A percentile compares a stretch with the other conserved stretches of the same genome.
Evolutionary conservation across 176 grass and related monocot genomes (phyloP).

Genomic region (Carex kokanica): DNA sequence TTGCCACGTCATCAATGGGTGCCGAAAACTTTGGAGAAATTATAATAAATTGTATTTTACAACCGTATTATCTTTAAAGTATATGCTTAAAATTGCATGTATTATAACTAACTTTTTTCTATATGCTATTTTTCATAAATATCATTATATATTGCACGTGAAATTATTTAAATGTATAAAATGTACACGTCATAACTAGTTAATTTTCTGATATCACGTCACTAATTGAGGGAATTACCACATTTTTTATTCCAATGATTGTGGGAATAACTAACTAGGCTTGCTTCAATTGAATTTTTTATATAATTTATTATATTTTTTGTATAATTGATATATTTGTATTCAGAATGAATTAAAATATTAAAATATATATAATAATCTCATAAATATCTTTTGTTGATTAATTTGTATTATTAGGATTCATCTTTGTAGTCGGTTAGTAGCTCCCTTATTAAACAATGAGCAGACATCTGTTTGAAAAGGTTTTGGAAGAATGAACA

Average conservation of each 20-base stretch:
- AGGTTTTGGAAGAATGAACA: background rate
- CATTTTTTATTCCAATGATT: background rate
- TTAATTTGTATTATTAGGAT: too few species aligned
- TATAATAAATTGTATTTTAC: background rate
- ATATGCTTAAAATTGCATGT: background rate
- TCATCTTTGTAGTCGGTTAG: background rate
- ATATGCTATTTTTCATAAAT: background rate
- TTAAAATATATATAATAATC: background rate
- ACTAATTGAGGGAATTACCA: background rate
- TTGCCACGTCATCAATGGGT: background rate
- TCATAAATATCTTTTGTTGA: background rate
- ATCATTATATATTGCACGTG: background rate
- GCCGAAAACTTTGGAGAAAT: too few species aligned
- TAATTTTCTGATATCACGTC: background rate
- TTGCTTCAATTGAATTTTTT: background rate
- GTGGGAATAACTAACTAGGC: background rate
- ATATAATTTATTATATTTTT: background rate
- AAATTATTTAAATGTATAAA: background rate
- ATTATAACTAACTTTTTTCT: background rate
- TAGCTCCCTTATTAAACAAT: constrained; percentile 16
- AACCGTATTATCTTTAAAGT: background rate
- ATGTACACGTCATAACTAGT: background rate
- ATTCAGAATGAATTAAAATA: background rate
- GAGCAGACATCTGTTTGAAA: background rate
- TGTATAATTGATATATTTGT: background rate